Conservation (phyloP, 1,139 yeast genomes). For the Scheffersomyces lignicola region DNA sequence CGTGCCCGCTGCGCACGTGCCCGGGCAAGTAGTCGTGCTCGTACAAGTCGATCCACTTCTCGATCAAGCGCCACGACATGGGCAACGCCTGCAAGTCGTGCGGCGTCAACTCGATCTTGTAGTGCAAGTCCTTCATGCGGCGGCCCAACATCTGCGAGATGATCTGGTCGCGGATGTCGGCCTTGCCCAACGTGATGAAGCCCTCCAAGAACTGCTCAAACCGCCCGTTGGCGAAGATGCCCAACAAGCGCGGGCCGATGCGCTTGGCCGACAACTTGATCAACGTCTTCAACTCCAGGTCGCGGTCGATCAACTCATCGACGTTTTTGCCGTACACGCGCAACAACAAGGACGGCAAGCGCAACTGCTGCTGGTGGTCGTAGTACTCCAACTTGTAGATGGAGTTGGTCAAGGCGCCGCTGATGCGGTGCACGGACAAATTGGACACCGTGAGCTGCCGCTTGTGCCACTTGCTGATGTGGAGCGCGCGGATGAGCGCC, state of each 20-base stretch:
- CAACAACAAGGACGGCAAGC: slow-evolving; percentile 54
- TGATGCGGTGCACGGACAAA: slow-evolving; percentile 57
- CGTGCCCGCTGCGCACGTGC: slow-evolving; percentile 17
- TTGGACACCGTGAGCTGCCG: slow-evolving; percentile 43
- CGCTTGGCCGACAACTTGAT: slow-evolving; percentile 71
- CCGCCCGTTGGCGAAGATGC: slow-evolving; percentile 88
- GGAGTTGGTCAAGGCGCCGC: slow-evolving; percentile 93
- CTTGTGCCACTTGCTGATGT: slow-evolving; percentile 77
- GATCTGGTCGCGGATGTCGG: slow-evolving; percentile 71
- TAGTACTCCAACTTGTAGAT: slow-evolving; percentile 65
- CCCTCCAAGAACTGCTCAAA: slow-evolving; percentile 88
- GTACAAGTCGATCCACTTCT: slow-evolving; percentile 68
- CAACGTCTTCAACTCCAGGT: slow-evolving; percentile 70
- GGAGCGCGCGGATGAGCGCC: slow-evolving; percentile 60
- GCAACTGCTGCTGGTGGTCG: slow-evolving; percentile 24
- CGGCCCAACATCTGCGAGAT: slow-evolving; percentile 86
- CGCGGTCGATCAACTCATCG: slow-evolving; percentile 83
- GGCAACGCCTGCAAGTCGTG: slow-evolving; percentile 43
- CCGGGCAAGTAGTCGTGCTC: slow-evolving; percentile 36
- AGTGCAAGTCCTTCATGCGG: slow-evolving; percentile 93
- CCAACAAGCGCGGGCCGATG: slow-evolving; percentile 87
- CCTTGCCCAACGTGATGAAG: slow-evolving; percentile 69
- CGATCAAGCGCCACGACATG: slow-evolving; percentile 65
- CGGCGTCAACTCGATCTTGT: slow-evolving; percentile 71
- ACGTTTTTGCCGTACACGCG: slow-evolving; percentile 92